Base-by-base conservation (phyloP, 2,329 filamentous ascomycete genomes). In the Xylariaceae sp. region DNA sequence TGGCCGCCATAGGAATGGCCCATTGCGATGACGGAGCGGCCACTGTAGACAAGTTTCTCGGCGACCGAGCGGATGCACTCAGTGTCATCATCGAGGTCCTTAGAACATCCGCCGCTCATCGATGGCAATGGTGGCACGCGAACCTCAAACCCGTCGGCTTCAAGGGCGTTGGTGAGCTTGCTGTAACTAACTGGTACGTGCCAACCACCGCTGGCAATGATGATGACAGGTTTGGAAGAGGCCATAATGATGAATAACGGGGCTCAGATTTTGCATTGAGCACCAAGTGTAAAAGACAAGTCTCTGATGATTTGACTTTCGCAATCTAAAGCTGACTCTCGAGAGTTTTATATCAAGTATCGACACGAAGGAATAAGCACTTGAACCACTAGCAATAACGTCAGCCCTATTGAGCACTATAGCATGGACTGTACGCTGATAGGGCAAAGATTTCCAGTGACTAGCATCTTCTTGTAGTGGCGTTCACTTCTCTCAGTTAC, bases 1-100 rank as follows among this genome's bases (percentile, higher is more conserved):
- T 54, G 52, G 1, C 54, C 56, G 9, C 54, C 56, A 39, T 59
- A 58, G 4, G 50, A 55, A 28, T 59, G 50, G 44, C 49, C 44
- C 12, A 59, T 32, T n/a, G 43, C 47, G 11, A 48, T 37, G 9
- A 54, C 42, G 6, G 24, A 38, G 9, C 45, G 43, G 13, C 54
- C 55, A 1, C 37, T 41, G 2, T 41, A 17, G n/a, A 52, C 35
- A 7, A 58, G 49, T 9, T 39, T 44, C 8, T 48, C 38, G 12
- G 48, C 49, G 24, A 47, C 43, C 11, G 34, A 39, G 11, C 49
- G 54, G 24, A 58, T 41, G 24, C 53, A 19, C 3, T 40, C 32
- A 1, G 48, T 48, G 33, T 58, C 56, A 8, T 39, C 44, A 7
- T 40, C 26, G 9, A 60, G 45, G 32, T 51, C 45, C 3, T 37